phyloP scores from a whole-genome alignment of 176 grass and related monocot genomes.

The Saccharum officinarum region DNA sequence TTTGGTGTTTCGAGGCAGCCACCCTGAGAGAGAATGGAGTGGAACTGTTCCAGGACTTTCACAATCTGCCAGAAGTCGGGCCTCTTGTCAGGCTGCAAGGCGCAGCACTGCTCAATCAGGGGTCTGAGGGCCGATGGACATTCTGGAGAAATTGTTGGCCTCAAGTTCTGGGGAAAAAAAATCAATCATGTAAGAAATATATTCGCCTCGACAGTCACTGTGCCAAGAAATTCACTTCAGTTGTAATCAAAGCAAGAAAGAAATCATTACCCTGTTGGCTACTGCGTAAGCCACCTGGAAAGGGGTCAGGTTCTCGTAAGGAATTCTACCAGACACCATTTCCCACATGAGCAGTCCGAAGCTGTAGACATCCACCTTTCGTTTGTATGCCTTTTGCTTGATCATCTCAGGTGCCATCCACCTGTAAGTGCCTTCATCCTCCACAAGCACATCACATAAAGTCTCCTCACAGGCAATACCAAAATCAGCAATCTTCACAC shows the following conservation, averaged over 20 bases:
- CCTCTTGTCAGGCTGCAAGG: slow-evolving; percentile 69
- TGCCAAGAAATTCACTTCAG: not conserved
- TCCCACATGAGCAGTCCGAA: slow-evolving; percentile 81
- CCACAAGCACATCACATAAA: slow-evolving; percentile 54
- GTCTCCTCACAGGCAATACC: slow-evolving; percentile 79
- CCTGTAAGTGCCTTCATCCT: slow-evolving; percentile 72
- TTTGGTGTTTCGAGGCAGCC: slow-evolving; percentile 60
- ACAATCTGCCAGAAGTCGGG: slow-evolving; percentile 95
- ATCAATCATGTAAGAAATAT: not conserved
- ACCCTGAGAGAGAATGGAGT: slow-evolving; percentile 49
- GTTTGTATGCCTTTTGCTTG: slow-evolving; percentile 61
- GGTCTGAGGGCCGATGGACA: slow-evolving; percentile 58
- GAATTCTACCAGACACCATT: slow-evolving; percentile 64
- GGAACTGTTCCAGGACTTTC: slow-evolving; percentile 65
- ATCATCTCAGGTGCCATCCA: slow-evolving; percentile 95
- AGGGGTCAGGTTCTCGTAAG: slow-evolving; percentile 55
- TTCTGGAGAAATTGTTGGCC: slow-evolving; percentile 55
- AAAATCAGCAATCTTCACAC: slow-evolving; percentile 74
- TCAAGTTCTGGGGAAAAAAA: slow-evolving; percentile 60
- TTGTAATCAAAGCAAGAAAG: not conserved
- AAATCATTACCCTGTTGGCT: slow-evolving; percentile 32
- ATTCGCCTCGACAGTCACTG: not conserved
- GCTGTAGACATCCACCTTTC: slow-evolving; percentile 80
- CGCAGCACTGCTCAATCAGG: slow-evolving; percentile 83
- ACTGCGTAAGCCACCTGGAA: slow-evolving; percentile 73